Evolutionary conservation across 2,329 filamentous ascomycete species (phyloP).

Genomic region (Talaromyces piceae): DNA sequence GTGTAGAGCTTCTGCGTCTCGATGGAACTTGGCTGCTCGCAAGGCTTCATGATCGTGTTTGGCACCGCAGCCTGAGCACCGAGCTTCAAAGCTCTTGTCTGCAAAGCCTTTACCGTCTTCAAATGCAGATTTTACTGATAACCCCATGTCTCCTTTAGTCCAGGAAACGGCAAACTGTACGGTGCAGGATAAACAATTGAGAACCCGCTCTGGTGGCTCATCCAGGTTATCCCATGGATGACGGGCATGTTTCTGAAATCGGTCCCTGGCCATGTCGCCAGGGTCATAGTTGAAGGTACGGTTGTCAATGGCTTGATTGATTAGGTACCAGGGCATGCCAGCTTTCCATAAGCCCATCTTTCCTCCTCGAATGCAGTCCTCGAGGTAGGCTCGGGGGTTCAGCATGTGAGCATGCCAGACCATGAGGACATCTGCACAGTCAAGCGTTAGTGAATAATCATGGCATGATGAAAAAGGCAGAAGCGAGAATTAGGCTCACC

Average conservation of each 20-base stretch:
- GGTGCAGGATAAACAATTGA: constrained; percentile 53
- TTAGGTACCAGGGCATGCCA: constrained; percentile 58
- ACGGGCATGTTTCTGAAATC: constrained; percentile 45
- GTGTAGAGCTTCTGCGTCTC: constrained; percentile 48
- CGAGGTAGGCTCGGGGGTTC: constrained; percentile 65
- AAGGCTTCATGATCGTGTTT: constrained; percentile 52
- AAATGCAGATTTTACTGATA: constrained; percentile 19
- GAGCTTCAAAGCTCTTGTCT: constrained; percentile 40
- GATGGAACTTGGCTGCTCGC: constrained; percentile 54
- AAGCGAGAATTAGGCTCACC: constrained; percentile 39
- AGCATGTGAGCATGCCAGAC: constrained; percentile 75
- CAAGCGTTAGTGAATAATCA: not conserved
- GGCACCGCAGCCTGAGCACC: constrained; percentile 47
- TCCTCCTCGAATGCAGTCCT: constrained; percentile 60
- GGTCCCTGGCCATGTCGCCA: constrained; percentile 34
- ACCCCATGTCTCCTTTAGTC: constrained; percentile 41
- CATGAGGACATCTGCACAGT: constrained; percentile 60
- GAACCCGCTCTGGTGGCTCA: constrained; percentile 41
- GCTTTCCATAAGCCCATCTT: constrained; percentile 51
- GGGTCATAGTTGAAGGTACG: constrained; percentile 51
- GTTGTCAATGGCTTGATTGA: constrained; percentile 53
- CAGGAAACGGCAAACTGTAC: constrained; percentile 45
- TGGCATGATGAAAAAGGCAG: constrained; percentile 4
- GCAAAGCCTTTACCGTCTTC: constrained; percentile 24
- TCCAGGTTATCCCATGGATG: constrained; percentile 54